Evolutionary conservation across 202 grass and related monocot species (phyloP), one percentile per base, ranked within the genome.

Genomic region (Cymbopogon flexuosus): DNA sequence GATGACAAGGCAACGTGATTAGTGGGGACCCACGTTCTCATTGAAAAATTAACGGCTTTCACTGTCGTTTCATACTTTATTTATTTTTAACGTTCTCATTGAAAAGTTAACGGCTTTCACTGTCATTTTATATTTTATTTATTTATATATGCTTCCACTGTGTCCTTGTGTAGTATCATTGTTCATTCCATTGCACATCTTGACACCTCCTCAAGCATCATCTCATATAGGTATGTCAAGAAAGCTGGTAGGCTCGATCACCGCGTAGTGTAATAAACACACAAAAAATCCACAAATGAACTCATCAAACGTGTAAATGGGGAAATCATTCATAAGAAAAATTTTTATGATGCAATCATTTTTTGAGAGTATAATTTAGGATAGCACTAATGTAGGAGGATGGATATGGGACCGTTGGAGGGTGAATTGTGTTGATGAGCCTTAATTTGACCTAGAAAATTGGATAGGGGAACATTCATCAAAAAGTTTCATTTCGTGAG

Each of bases 11-110:
- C 22, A 33, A 56, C 22, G 33, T n/a, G 47, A 29, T 41, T 58
- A 58, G 34, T 68, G 64, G 64, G 77, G 34, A 69, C 33, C 14
- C 64, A 79, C 67, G 47, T 68, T 68, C 21, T 33, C 62, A 40
- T 68, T 68, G 47, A 66, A 79, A 34, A 37, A 35, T 23, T 65
- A 65, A 16, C 5, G 0, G 11, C 41, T 66, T 34, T 78, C 33
- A 34, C 33, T 5, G 2, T 34, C 3, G 33, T 34, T 34, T 34
- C 33, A 33, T 27, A 27, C 27, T 54, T 52, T 33, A 72, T 9
- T 51, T 46, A n/a, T 72, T 33, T 49, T 36, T 37, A 22, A 79
- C 67, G 47, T 68, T 68, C 21, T 33, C 62, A 40, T 68, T 68
- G 47, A 66, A 79, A 34, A 37, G 22, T 23, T 65, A 65, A 23